Evolutionary conservation across 306 rosid genomes (phyloP), one percentile per base, ranked within the genome.

Genomic region (Aeschynomene evenia): DNA sequence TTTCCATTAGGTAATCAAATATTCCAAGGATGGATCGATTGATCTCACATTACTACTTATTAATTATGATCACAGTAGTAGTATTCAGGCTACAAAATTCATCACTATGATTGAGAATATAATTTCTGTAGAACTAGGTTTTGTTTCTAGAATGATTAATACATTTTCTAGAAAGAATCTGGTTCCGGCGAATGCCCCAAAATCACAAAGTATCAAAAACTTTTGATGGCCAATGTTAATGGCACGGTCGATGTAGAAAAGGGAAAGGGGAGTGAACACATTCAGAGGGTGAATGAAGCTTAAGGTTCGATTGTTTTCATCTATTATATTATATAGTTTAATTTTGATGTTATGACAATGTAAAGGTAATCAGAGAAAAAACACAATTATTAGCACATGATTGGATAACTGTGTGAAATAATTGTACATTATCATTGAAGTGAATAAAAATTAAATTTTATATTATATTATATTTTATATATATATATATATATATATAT

Each of bases 131-230:
- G 23, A 29, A 45, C 62, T 28, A 15, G 14, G 29, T 22, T 15
- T 7, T 22, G 16, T 63, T 76, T 77, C 54, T 77, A 63, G 55
- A 43, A 63, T 21, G 24, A 16, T 43, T 11, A n/a, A n/a, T n/a
- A 15, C 23, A 7, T 28, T 39, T 70, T 63, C 60, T 45, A 51
- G 66, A 63, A 63, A 52, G 71, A 58, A 72, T 42, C 60, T 24
- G 71, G 73, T 71, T 81, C 85, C 24, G 33, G 36, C 39, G 19
- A 69, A 49, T 49, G 21, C 28, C 5, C 6, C 10, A 7, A 20
- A 21, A 9, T 74, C 31, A 31, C 16, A 58, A 58, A 60, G 34
- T 16, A 63, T 18, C 29, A 6, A 20, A 63, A 7, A 22, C 5
- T 22, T 21, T 39, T 45, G 12, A 34, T 43, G 36, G 46, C 20